A percentile compares a stretch with the other conserved stretches of the same genome.
Conservation (phyloP, 2,329 filamentous ascomycete genomes). For the Fusarium xylarioides region DNA sequence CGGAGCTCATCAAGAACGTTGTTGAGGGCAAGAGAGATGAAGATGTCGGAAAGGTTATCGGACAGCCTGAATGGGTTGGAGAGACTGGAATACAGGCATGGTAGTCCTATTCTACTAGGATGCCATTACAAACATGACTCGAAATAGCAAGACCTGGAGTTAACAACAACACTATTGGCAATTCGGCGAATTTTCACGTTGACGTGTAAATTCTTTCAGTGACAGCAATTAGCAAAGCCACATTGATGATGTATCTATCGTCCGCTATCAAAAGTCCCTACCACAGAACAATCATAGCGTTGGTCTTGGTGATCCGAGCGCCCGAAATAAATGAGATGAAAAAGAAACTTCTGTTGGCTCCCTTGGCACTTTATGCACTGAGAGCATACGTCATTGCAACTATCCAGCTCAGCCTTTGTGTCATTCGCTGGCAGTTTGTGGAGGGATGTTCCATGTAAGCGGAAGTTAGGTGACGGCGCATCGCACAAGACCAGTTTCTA, state of each 20-base stretch:
- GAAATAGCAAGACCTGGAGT: neutral
- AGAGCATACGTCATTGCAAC: conserved; percentile 18
- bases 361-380: conserved; percentile 24
- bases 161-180: neutral
- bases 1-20: conserved; percentile 50
- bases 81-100: conserved; percentile 45
- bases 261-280: neutral
- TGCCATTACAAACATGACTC: neutral
- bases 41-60: conserved; percentile 52
- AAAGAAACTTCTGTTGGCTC: neutral
- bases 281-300: neutral
- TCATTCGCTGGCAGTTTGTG: conserved; percentile 4
- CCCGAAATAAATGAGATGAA: neutral
- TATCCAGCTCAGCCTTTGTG: conserved; percentile 7
- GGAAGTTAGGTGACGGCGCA: conserved; percentile 9
- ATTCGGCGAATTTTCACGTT: neutral
- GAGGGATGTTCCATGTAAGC: conserved; percentile 24
- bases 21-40: conserved; percentile 54
- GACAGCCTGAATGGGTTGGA: conserved; percentile 32
- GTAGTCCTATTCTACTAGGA: conserved; percentile 29
- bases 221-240: conserved; percentile 21
- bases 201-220: neutral
- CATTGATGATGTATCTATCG: conserved; percentile 27
- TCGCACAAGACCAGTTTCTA: conserved; percentile 5
- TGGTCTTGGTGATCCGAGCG: neutral